A percentile compares a stretch with the other conserved stretches of the same genome.
These are phyloP conservation scores for Peronospora destructor DNA, from an alignment of 352 stramenopile species.

Conservation along the genomic window DNA sequence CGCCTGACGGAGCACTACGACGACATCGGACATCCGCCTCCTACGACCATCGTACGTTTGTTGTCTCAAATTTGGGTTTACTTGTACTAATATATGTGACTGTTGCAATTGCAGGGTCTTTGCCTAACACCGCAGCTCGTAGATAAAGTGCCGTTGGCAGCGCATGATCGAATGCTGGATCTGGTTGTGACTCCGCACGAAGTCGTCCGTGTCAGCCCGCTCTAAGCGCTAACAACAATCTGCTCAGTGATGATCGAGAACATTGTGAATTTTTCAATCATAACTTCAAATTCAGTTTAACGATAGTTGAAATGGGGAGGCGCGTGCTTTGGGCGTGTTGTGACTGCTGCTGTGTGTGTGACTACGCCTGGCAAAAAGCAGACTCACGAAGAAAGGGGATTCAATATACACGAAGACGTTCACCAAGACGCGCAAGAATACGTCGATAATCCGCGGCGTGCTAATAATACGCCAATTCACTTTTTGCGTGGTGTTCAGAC, in stretches of 20 bases:
- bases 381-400: constrained; percentile 44
- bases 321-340: constrained; percentile 30
- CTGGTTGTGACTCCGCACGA: constrained; percentile 58
- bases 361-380: constrained; percentile 61
- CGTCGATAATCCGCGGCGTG: constrained; percentile 34
- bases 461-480: constrained; percentile 15
- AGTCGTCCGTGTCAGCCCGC: constrained; percentile 28
- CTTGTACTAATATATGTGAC: background rate
- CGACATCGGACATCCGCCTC: constrained; percentile 29
- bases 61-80: background rate
- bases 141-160: constrained; percentile 48
- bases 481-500: constrained; percentile 10
- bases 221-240: constrained; percentile 13
- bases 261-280: background rate
- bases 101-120: constrained; percentile 41
- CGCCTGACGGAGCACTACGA: constrained; percentile 46
- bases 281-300: constrained; percentile 6
- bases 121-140: constrained; percentile 56
- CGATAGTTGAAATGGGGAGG: constrained; percentile 16
- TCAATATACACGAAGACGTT: constrained; percentile 40
- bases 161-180: constrained; percentile 64
- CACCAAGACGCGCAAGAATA: constrained; percentile 44
- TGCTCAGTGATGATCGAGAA: constrained; percentile 8
- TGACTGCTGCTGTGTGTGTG: constrained; percentile 40
- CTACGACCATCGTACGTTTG: constrained; percentile 51